Evolutionary conservation across 23 red algal species (phyloP).

Genomic region (Gracilaria gracilis): DNA sequence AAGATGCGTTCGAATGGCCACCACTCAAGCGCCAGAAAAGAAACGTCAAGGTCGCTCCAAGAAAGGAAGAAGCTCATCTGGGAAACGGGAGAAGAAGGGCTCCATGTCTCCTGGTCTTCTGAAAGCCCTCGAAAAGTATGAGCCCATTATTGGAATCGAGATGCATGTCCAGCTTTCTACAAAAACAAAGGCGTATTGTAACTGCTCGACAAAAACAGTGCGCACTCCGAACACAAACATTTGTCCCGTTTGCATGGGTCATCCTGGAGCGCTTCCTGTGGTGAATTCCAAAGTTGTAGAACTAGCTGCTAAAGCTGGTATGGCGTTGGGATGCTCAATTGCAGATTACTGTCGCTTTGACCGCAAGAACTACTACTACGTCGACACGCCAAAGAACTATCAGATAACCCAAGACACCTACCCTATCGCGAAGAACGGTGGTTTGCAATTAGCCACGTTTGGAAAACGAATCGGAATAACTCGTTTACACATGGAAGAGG

Average conservation of each 20-base stretch:
- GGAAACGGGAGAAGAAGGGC: conserved; percentile 70
- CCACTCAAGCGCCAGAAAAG: conserved; percentile 21
- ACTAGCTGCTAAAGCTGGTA: conserved; percentile 84
- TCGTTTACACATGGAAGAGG: conserved; percentile 97
- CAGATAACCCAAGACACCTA: conserved; percentile 91
- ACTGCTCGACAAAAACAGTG: conserved; percentile 63
- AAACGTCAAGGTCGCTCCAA: conserved; percentile 8
- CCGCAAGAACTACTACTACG: conserved; percentile 98
- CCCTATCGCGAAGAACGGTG: conserved; percentile 82
- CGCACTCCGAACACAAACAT: conserved; percentile 86
- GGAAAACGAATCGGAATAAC: conserved; percentile 80
- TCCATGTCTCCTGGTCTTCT: conserved; percentile 67
- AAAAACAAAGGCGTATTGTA: conserved; percentile 90
- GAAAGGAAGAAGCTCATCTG: conserved; percentile 40
- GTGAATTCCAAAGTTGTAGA: conserved; percentile 84
- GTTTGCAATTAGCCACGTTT: conserved; percentile 53
- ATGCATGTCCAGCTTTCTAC: conserved; percentile 96
- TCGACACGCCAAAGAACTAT: conserved; percentile 99
- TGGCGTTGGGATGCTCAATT: conserved; percentile 86
- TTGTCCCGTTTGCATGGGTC: conserved; percentile 93
- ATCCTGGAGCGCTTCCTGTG: conserved; percentile 92
- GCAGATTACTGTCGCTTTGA: conserved; percentile 75
- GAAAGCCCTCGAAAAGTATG: conserved; percentile 88
- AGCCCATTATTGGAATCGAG: conserved; percentile 87
- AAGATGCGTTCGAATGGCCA: conserved; percentile 24